Base-by-base conservation (phyloP, 2,329 filamentous ascomycete species). In the Trematosphaeria pertusa region DNA sequence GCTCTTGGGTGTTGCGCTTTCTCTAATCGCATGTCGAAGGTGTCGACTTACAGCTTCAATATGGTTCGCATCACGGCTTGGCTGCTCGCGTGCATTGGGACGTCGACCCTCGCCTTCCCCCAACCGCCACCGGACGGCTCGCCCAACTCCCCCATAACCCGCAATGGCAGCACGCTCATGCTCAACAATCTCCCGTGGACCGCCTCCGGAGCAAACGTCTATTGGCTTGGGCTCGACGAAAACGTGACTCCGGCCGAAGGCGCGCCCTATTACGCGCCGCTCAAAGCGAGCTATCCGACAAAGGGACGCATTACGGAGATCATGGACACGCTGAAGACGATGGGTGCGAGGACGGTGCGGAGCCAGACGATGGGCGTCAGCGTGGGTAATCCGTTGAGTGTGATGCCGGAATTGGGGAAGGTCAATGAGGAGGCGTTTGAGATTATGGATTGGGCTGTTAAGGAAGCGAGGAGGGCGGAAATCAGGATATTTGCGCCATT, bases 141-240 rank as follows among this genome's bases (percentile, higher is more conserved):
- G 5, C 18, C 35, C 32, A 31, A 24, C 37, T 8, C 28, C 37
- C 36, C 43, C 36, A 39, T 52, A 18, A 49, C 49, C 10, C 40
- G 49, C 40, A 18, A 28, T 12, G 50, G 42, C 41, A 19, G 22
- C 30, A 12, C 18, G 4, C 50, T 50, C 20, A 34, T 43, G 12
- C 46, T 50, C 26, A 22, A 51, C 32, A 46, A 43, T 12, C 65
- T 73, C 37, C 61, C 52, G 4, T 80, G 75, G 74, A 76, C 73
- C 42, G 73, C 73, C 1, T 73, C 75, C 12, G 77, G 76, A 0
- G 73, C 75, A n/a, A 79, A 80, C 50, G 67, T 79, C 11, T 80
- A 80, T 65, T 79, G 77, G 76, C 71, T 80, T 8, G 77, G 76
- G 1, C 69, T 80, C 1, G 77, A 80, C 58, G 77, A 80, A 58